These are phyloP conservation scores for Ramaria rubella DNA, from an alignment of 768 basidiomycete species.

Conservation along the genomic window DNA sequence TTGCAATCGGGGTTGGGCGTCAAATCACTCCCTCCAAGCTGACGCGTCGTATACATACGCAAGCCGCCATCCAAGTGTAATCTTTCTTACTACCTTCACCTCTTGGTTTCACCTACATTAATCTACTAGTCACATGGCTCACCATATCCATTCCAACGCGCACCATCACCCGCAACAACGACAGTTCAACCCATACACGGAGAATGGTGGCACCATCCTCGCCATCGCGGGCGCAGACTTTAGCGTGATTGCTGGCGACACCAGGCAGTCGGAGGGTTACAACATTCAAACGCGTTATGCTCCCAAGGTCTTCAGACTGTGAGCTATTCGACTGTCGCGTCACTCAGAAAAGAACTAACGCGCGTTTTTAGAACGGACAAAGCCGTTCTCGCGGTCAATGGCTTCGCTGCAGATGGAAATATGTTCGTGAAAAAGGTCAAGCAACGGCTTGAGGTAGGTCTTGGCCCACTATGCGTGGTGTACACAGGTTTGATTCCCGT, in stretches of 20 bases:
- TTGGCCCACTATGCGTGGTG: neutral
- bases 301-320: constrained; percentile 92
- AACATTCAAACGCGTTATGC: constrained; percentile 97
- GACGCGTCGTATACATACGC: constrained; percentile 12
- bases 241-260: constrained; percentile 92
- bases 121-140: neutral
- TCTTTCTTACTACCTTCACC: neutral
- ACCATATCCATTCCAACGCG: neutral
- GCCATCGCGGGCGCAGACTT: constrained; percentile 93
- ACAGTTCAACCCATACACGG: constrained; percentile 81
- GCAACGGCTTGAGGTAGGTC: constrained; percentile 84
- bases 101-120: neutral
- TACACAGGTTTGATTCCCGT: neutral
- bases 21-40: neutral
- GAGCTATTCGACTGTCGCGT: constrained; percentile 36
- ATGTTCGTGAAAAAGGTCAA: constrained; percentile 96
- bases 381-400: constrained; percentile 91
- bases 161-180: constrained; percentile 39
- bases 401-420: constrained; percentile 95
- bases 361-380: constrained; percentile 67
- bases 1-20: neutral
- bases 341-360: neutral
- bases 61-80: neutral
- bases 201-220: constrained; percentile 95
- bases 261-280: constrained; percentile 94